Conservation (phyloP, 2,329 filamentous ascomycete species). For the Pseudogymnoascus sp. region DNA sequence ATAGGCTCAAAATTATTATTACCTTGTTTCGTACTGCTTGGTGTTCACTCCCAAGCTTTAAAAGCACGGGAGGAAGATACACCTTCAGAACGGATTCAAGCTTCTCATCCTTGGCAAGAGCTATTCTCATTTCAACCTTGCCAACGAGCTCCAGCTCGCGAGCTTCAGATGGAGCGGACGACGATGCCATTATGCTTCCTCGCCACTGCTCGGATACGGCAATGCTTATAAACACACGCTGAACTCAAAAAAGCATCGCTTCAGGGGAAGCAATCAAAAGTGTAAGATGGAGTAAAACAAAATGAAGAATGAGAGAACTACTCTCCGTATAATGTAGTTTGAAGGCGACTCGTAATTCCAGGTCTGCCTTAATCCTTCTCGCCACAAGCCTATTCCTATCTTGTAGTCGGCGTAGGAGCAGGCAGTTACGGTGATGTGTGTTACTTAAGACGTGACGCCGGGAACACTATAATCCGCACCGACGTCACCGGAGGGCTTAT, state of each 20-base stretch:
- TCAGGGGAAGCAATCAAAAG: slow-evolving; percentile 1
- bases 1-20: slow-evolving; percentile 18
- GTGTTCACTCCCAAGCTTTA: slow-evolving; percentile 80
- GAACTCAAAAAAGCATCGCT: slow-evolving; percentile 1
- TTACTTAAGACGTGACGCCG: background rate
- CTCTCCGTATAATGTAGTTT: background rate
- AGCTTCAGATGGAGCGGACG: slow-evolving; percentile 41
- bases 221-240: slow-evolving; percentile 1
- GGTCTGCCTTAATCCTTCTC: background rate
- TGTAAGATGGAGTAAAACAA: background rate
- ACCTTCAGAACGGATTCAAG: slow-evolving; percentile 69
- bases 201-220: background rate
- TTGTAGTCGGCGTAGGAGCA: background rate
- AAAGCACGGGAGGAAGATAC: slow-evolving; percentile 72
- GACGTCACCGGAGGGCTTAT: slow-evolving; percentile 6
- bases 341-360: background rate
- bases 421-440: background rate
- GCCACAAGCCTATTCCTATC: slow-evolving; percentile 7
- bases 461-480: background rate
- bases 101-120: slow-evolving; percentile 74
- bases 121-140: slow-evolving; percentile 68
- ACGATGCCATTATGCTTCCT: slow-evolving; percentile 9
- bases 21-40: slow-evolving; percentile 73
- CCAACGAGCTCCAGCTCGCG: slow-evolving; percentile 76
- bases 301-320: background rate